These are phyloP conservation scores for Lenzites betulinus DNA, from an alignment of 768 basidiomycete genomes.

Conservation along the genomic window DNA sequence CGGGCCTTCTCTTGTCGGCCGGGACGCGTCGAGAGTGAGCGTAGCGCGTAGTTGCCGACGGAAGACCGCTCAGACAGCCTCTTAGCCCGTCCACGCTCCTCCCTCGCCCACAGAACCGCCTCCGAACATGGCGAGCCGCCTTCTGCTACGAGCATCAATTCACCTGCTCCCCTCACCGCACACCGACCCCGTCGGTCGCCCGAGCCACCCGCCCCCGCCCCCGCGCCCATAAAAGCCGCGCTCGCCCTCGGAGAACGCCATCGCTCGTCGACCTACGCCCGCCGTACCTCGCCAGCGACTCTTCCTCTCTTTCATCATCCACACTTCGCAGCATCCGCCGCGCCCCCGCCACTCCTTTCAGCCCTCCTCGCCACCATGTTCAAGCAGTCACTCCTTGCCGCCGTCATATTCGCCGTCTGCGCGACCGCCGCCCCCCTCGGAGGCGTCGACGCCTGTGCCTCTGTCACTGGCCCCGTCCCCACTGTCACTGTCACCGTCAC, in stretches of 20 bases:
- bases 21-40: no score
- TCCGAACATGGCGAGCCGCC: no score
- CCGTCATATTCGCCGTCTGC: constrained; percentile 9
- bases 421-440: constrained; percentile 2
- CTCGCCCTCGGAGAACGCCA: neutral
- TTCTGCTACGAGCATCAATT: no score
- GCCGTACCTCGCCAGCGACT: constrained; percentile 14
- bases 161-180: no score
- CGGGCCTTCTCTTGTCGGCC: no score
- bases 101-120: no score
- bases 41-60: no score
- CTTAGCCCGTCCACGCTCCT: no score
- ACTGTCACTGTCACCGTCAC: neutral
- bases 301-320: neutral
- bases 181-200: neutral
- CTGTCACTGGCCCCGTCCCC: neutral
- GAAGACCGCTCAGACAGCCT: no score
- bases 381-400: constrained; percentile 12
- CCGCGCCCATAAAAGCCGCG: neutral
- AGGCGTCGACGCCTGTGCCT: neutral
- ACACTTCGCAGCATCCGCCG: neutral
- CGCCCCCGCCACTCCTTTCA: neutral
- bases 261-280: constrained; percentile 15
- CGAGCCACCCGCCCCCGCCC: neutral
- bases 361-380: constrained; percentile 1